phyloP scores from a whole-genome alignment of 202 grass and related monocot species.

The Setaria italica region DNA sequence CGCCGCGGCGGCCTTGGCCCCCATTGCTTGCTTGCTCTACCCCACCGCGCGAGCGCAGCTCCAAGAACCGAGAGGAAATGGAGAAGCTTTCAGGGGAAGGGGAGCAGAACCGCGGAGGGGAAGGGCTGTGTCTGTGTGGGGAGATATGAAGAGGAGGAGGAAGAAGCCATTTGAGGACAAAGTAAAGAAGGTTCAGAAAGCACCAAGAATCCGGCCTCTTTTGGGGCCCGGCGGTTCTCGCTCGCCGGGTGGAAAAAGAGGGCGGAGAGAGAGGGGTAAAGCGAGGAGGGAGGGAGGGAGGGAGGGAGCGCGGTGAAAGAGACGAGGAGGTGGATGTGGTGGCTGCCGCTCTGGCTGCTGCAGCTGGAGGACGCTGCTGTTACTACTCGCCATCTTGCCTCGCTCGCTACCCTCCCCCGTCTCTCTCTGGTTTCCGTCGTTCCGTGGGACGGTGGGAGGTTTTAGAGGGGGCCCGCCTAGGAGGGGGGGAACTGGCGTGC shows the following conservation, averaged over 20 bases:
- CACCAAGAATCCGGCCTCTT: conserved; percentile 53
- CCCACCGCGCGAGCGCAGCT: neutral
- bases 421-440: neutral
- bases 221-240: conserved; percentile 45
- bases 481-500: neutral
- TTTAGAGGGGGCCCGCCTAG: neutral
- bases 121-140: neutral
- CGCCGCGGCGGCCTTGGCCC: conserved; percentile 29
- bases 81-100: conserved; percentile 26
- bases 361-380: neutral
- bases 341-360: neutral
- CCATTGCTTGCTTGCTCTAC: conserved; percentile 22
- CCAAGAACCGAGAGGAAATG: conserved; percentile 44
- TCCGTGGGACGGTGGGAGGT: neutral
- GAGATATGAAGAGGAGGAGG: conserved; percentile 14
- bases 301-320: conserved; percentile 31
- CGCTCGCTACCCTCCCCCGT: neutral
- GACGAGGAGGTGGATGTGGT: conserved; percentile 21
- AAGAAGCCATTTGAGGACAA: conserved; percentile 54
- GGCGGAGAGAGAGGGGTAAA: neutral
- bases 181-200: conserved; percentile 63
- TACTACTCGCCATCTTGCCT: neutral
- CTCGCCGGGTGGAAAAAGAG: conserved; percentile 28
- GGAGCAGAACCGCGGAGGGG: neutral
- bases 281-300: conserved; percentile 32